Conservation (phyloP, 495 filamentous ascomycete species). For the Daldinia childiae region DNA sequence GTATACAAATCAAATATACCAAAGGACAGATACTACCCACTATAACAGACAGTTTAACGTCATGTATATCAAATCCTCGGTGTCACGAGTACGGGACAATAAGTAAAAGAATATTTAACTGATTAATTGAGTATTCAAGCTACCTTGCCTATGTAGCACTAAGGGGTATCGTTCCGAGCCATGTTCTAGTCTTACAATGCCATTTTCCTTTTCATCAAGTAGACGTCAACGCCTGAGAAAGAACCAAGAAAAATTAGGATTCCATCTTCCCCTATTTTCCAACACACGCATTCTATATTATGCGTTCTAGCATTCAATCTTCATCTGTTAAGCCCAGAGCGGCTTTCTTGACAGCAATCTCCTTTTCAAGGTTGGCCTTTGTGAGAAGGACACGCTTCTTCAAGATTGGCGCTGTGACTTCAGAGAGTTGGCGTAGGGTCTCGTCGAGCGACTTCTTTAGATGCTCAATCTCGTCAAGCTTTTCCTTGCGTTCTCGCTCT, state of each 20-base stretch:
- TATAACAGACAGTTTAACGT: not conserved
- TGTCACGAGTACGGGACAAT: not conserved
- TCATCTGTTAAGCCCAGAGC: constrained; percentile 59
- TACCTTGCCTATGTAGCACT: not conserved
- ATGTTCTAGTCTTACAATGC: not conserved
- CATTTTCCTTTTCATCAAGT: not conserved
- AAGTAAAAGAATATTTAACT: not conserved
- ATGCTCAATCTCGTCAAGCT: constrained; percentile 65
- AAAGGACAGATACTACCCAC: not conserved
- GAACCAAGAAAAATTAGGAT: not conserved
- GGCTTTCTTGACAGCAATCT: constrained; percentile 67
- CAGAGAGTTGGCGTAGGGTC: constrained; percentile 50
- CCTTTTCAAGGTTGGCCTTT: constrained; percentile 62
- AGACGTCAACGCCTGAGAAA: not conserved
- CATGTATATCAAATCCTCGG: not conserved
- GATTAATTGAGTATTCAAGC: constrained; percentile 4
- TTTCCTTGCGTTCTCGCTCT: constrained; percentile 50
- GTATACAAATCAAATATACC: constrained; percentile 20
- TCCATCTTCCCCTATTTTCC: not conserved
- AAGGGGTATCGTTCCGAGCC: constrained; percentile 23
- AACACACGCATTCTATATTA: not conserved
- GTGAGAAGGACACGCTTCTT: constrained; percentile 55
- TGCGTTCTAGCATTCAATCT: constrained; percentile 37
- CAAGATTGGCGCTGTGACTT: constrained; percentile 58
- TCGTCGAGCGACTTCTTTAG: constrained; percentile 57